Evolutionary conservation across 2,329 filamentous ascomycete genomes (phyloP).

Genomic region (Chaetoscypha palmicola): DNA sequence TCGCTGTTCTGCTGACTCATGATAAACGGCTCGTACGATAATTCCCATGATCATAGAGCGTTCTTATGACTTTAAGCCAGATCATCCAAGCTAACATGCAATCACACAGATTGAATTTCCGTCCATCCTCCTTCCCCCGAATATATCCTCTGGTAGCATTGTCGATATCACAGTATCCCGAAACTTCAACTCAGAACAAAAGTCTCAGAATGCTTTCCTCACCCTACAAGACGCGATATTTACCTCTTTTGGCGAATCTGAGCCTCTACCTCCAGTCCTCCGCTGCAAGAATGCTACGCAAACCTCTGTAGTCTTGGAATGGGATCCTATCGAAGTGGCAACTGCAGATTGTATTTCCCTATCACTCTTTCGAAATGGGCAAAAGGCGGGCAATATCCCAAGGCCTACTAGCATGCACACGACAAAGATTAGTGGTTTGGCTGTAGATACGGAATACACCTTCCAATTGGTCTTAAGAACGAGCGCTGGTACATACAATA

Average conservation of each 20-base stretch:
- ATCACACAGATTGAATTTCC: slow-evolving; percentile 84
- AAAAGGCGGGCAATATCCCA: slow-evolving; percentile 93
- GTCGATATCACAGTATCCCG: slow-evolving; percentile 94
- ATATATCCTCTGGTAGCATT: slow-evolving; percentile 93
- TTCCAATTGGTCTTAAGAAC: slow-evolving; percentile 92
- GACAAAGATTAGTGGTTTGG: slow-evolving; percentile 93
- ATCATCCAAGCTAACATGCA: slow-evolving; percentile 20
- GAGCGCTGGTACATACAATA: slow-evolving; percentile 77
- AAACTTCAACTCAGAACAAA: slow-evolving; percentile 71
- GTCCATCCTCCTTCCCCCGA: slow-evolving; percentile 88
- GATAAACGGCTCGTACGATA: slow-evolving; percentile 87
- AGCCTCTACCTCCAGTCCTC: slow-evolving; percentile 70
- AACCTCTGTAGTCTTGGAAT: slow-evolving; percentile 96
- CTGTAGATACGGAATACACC: slow-evolving; percentile 92
- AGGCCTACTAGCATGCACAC: slow-evolving; percentile 79
- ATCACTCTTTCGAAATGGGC: slow-evolving; percentile 88
- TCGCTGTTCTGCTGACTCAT: slow-evolving; percentile 91
- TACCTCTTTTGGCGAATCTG: slow-evolving; percentile 72
- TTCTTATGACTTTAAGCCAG: not conserved
- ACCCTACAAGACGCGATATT: slow-evolving; percentile 85
- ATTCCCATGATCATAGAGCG: slow-evolving; percentile 2
- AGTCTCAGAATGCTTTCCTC: slow-evolving; percentile 69
- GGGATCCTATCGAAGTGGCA: slow-evolving; percentile 89
- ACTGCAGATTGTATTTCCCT: slow-evolving; percentile 87
- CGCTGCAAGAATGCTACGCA: slow-evolving; percentile 96